Percentiles rank a stretch among this genome's conserved stretches.
phyloP scores from a whole-genome alignment of 2,329 filamentous ascomycete species.

The Fusarium heterosporum region DNA sequence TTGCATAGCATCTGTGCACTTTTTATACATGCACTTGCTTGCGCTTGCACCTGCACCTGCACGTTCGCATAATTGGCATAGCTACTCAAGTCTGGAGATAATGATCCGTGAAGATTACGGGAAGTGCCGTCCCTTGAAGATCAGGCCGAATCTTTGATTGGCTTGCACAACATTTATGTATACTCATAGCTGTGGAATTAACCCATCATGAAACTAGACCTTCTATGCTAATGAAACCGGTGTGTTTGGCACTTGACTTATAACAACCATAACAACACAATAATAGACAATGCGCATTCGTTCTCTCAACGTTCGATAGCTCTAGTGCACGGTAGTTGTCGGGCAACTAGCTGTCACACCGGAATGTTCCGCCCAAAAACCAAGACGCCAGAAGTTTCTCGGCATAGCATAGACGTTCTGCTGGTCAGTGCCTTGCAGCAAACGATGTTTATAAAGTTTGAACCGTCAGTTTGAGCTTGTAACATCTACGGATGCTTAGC shows the following conservation, averaged over 20 bases:
- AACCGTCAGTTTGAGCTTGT: constrained; percentile 4
- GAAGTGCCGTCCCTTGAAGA: not conserved
- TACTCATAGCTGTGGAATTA: no score
- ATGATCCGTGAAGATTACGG: constrained; percentile 7
- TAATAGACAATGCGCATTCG: no score
- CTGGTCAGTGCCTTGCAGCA: constrained; percentile 9
- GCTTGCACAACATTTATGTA: not conserved
- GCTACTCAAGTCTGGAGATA: no score
- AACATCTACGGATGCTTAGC: not conserved
- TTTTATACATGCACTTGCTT: not conserved
- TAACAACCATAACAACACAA: no score
- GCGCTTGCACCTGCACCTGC: constrained; percentile 7
- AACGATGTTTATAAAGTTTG: constrained; percentile 15
- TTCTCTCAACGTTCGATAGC: not conserved
- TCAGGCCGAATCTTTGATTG: not conserved
- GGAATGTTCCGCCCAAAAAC: no score
- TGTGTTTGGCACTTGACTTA: no score
- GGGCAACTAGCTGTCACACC: not conserved
- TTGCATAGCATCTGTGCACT: not conserved
- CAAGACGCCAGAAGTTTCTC: constrained; percentile 2
- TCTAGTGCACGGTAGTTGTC: constrained; percentile 2
- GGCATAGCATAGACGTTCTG: not conserved
- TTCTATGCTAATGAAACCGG: no score
- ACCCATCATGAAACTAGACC: no score
- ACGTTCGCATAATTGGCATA: not conserved